Base-by-base conservation (phyloP, 805 yeast species). In the Candida germanica region DNA sequence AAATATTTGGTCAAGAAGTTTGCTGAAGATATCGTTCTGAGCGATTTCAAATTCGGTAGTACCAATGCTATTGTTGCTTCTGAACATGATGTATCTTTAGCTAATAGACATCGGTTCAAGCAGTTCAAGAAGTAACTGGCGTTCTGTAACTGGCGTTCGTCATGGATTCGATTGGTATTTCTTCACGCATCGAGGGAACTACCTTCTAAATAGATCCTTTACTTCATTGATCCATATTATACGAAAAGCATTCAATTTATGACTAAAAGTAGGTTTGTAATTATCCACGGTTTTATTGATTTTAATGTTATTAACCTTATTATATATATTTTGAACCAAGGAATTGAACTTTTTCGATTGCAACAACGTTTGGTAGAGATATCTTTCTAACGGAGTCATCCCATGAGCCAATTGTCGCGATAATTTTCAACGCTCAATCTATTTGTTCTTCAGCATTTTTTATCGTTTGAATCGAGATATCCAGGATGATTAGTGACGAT, bases 41-140 rank as follows among this genome's bases (percentile, higher is more conserved):
- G 86, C 50, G 82, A 83, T 53, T 88, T 87, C 73, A 75, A 75
- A 52, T 85, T 76, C 54, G 87, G 87, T 17, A 73, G 85, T 13
- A 80, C 79, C 45, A 71, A 75, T 49, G 77, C 81, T 35, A 83
- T 87, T 34, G 75, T 86, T 40, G 85, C 95, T 2, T 63, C 82
- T 45, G 79, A 79, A 38, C 79, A 87, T 53, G 91, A 87, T 51
- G 88, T 87, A 21, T 77, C 83, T 2, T 69, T 86, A 75, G 35
- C 23, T 15, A 32, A 24, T 7, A 6, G 6, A 10, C 10, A 6
- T 6, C 23, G 23, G 23, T 20, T 20, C 10, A 20, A 10, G 10
- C 6, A 20, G 23, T 20, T 20, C 10, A 20, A 20, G 10, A 7
- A 20, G 23, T 20, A 20, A 10, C 10, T 20, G 23, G 23, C 9